Evolutionary conservation across 129 eudicot species (phyloP).

Genomic region (Lactuca saligna): DNA sequence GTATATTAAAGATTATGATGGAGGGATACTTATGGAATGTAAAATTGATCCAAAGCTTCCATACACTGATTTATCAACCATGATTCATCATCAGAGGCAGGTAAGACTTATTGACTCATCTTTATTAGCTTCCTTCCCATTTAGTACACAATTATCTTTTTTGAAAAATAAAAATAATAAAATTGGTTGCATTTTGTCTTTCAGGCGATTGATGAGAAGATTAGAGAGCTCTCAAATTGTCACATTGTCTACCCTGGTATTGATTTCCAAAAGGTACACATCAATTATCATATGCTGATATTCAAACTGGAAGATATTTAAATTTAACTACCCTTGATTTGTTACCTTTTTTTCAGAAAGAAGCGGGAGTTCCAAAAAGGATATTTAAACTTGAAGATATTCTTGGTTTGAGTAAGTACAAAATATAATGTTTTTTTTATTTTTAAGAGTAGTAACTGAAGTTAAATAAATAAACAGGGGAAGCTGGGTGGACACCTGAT

Average conservation of each 20-base stretch:
- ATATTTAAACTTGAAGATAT: slow-evolving; percentile 83
- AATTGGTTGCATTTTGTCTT: slow-evolving; percentile 16
- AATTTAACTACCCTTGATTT: too few species aligned
- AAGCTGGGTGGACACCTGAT: slow-evolving; percentile 97
- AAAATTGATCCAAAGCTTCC: slow-evolving; percentile 98
- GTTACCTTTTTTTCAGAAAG: slow-evolving; percentile 50
- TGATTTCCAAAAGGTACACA: slow-evolving; percentile 79
- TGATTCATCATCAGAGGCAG: slow-evolving; percentile 95
- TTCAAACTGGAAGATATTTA: too few species aligned
- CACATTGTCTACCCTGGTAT: slow-evolving; percentile 80
- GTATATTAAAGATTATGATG: slow-evolving; percentile 98
- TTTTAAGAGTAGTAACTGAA: slow-evolving; percentile 7
- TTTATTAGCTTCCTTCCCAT: slow-evolving; percentile 6
- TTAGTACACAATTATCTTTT: slow-evolving; percentile 5
- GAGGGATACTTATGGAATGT: slow-evolving; percentile 99
- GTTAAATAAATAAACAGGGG: slow-evolving; percentile 47
- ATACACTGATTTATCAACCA: slow-evolving; percentile 92
- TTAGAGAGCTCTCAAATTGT: slow-evolving; percentile 89
- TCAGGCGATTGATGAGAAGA: slow-evolving; percentile 98
- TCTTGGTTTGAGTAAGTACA: slow-evolving; percentile 82
- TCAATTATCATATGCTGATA: background rate
- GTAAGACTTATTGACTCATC: slow-evolving; percentile 30
- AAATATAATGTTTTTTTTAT: background rate
- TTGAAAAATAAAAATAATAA: too few species aligned
- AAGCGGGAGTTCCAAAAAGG: slow-evolving; percentile 81